A percentile compares a stretch with the other conserved stretches of the same genome.
These are phyloP conservation scores for Tolypocladium album DNA, from an alignment of 2,329 filamentous ascomycete species.

Conservation along the genomic window DNA sequence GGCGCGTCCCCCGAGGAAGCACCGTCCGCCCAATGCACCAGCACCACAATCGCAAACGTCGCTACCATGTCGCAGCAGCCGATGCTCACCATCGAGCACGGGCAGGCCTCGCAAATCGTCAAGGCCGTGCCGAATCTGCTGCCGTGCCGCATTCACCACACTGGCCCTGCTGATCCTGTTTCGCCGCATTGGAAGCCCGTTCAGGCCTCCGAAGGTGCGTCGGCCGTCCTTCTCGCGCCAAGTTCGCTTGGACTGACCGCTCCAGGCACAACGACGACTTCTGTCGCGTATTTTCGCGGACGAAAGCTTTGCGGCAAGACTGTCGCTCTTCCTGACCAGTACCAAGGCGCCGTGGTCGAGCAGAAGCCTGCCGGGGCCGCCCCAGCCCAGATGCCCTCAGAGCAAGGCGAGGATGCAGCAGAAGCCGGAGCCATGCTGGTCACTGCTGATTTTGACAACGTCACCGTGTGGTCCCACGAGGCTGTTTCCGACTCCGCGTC, in stretches of 20 bases:
- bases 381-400: constrained; percentile 10
- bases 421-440: constrained; percentile 49
- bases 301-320: constrained; percentile 62
- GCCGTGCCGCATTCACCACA: constrained; percentile 70
- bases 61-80: constrained; percentile 24
- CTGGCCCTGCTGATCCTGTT: constrained; percentile 56
- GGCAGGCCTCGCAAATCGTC: constrained; percentile 3
- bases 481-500: constrained; percentile 44
- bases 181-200: constrained; percentile 61
- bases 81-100: constrained; percentile 28
- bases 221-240: neutral
- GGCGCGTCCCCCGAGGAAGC: neutral
- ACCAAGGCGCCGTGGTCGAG: constrained; percentile 51
- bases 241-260: neutral
- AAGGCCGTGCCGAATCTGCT: constrained; percentile 59
- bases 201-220: constrained; percentile 29
- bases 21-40: neutral
- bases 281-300: constrained; percentile 64
- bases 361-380: constrained; percentile 25
- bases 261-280: constrained; percentile 22
- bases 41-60: neutral
- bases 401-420: constrained; percentile 29
- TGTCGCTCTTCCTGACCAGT: constrained; percentile 59
- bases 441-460: constrained; percentile 58
- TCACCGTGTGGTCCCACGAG: constrained; percentile 83